Base-by-base conservation (phyloP, 2,329 filamentous ascomycete species). In the Aspergillus sergii region DNA sequence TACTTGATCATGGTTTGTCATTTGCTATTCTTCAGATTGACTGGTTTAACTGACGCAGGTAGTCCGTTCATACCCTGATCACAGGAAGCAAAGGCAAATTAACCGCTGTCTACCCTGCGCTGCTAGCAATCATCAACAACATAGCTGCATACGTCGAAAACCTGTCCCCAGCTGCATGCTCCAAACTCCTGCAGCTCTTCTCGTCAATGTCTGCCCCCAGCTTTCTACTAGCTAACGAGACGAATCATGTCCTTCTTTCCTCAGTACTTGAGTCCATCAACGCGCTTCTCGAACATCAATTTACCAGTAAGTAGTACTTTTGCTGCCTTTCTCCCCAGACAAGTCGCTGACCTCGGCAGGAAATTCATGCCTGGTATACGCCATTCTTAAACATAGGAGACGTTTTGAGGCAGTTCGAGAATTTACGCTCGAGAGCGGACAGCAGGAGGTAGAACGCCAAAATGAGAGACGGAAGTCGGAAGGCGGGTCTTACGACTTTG, bases 51-150 rank as follows among this genome's bases (percentile, higher is more conserved):
- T 67, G 48, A 66, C 66, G 28, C 23, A 23, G 28, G 8, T 64
- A 94, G 88, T 96, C 94, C 8, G 94, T 98, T 64, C 96, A 97
- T 75, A 92, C 86, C 34, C 86, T 99, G 66, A 96, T 98, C 72
- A 95, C 93, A 0, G 91, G 89, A 6, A 96, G 93, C 73, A 94
- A 97, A 79, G 93, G 93, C 58, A 94, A 91, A 68, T 85, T 98
- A 9, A 91, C 94, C 53, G 92, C 93, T 14, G 91, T 98, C 36
- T 98, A 98, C 73, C 94, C 94, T 19, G 93, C 95, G 1, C 83
- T 99, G 4, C 81, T 99, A 51, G 93, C 94, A 0, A 92, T 98
- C 53, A 91, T 99, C 72, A 95, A 95, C 77, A 99, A 99, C 72
- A 89, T 97, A 66, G 89, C 94, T 12, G 90, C 95, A 19, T 92